Evolutionary conservation across 1,284 basidiomycete species (phyloP), one percentile per base, ranked within the genome.

Genomic region (Peniophora sp.): DNA sequence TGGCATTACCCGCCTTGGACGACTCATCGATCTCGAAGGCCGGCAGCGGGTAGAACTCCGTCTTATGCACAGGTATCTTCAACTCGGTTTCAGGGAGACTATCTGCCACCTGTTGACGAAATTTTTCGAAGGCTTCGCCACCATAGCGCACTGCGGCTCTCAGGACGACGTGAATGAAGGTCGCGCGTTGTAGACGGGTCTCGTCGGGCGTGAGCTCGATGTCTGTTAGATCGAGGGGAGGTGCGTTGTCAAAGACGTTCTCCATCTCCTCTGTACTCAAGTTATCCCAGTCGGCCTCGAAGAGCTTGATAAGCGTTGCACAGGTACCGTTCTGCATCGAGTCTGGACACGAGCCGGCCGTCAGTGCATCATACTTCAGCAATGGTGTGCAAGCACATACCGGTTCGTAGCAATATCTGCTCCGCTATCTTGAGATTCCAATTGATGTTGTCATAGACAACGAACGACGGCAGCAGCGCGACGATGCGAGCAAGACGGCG

Each of bases 11-110:
- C 3, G 54, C 55, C 12, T 62, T 68, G 1, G 65, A 61, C 0
- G 67, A 65, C 45, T 72, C 64, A 52, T 73, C 66, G 37, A 74
- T 70, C 1, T 67, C 53, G 62, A 64, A 67, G 0, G 67, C 60
- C 0, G 64, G 65, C 0, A 71, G 52, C 0, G 70, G 69, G 47
- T 64, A 57, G 2, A 70, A 46, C 0, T 55, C 39, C 0, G 69
- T 69, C 27, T 60, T 51, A 54, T 71, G 66, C 0, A 66, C 24
- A 0, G 61, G 54, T 15, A 72, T 70, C 39, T 64, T 61, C 6
- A 64, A 53, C 0, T 51, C 24, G 0, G 64, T 59, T 0, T 18
- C 20, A 0, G 68, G 69, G 6, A 55, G 42, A 2, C 39, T 35
- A 0, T 56, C 46, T 0, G 56, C 47, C 0, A 71, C 50, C 0